A percentile compares a stretch with the other conserved stretches of the same genome.
Evolutionary conservation across 441 rosid genomes (phyloP).

Genomic region (Capsella rubella): DNA sequence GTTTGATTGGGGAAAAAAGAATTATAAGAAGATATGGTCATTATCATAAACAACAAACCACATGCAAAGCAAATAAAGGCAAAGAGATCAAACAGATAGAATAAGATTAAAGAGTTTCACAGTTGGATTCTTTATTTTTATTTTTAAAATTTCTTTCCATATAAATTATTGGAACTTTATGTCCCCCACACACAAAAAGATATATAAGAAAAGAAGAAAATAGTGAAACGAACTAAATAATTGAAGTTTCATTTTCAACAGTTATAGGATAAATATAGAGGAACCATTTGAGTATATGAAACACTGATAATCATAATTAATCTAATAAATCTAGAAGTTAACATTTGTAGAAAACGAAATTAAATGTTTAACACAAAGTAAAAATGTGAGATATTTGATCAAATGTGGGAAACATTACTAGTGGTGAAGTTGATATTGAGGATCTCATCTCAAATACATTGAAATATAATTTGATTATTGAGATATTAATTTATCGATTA

Average conservation of each 20-base stretch:
- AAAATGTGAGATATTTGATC: too few species aligned
- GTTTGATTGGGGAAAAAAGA: conserved; percentile 2
- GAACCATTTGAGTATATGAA: neutral
- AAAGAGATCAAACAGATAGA: conserved; percentile 24
- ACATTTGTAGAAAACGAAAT: too few species aligned
- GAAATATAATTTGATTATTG: too few species aligned
- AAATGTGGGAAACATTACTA: too few species aligned
- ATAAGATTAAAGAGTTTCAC: conserved; percentile 30
- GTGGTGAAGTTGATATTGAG: too few species aligned
- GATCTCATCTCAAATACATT: too few species aligned
- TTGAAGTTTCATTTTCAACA: conserved; percentile 17
- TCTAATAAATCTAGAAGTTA: too few species aligned
- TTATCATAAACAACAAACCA: neutral
- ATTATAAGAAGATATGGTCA: neutral
- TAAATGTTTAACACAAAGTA: too few species aligned
- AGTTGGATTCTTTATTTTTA: conserved; percentile 25
- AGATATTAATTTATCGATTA: too few species aligned
- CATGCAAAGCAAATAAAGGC: conserved; percentile 20
- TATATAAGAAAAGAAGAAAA: neutral
- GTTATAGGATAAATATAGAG: neutral
- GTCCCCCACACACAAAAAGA: conserved; percentile 2
- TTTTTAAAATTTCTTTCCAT: neutral
- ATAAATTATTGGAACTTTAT: conserved; percentile 38
- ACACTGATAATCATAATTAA: neutral
- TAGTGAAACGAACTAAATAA: conserved; percentile 1